phyloP scores from a whole-genome alignment of 1,139 yeast species.

The Oligophagozyma castellii region DNA sequence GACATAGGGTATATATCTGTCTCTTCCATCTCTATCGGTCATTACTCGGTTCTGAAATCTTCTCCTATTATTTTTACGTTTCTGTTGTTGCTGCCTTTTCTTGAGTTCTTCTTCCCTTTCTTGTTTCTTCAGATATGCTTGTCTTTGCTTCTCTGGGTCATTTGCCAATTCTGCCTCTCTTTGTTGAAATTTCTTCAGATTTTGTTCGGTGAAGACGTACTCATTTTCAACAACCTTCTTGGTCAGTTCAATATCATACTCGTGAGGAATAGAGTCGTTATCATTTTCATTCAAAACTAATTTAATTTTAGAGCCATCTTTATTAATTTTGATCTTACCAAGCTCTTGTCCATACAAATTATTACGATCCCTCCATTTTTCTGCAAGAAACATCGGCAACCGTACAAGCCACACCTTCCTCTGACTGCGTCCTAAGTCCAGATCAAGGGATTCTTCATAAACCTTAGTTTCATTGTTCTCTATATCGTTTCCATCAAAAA shows the following conservation, averaged over 20 bases:
- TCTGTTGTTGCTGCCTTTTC: conserved; percentile 24
- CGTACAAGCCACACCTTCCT: conserved; percentile 87
- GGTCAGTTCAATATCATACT: conserved; percentile 65
- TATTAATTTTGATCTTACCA: conserved; percentile 62
- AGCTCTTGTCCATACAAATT: conserved; percentile 57
- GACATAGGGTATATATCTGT: conserved; percentile 52
- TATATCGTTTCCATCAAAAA: conserved; percentile 30
- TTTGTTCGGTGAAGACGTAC: conserved; percentile 83
- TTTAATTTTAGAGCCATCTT: conserved; percentile 42
- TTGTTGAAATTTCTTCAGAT: conserved; percentile 53
- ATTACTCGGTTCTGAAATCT: conserved; percentile 26
- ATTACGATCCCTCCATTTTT: conserved; percentile 59
- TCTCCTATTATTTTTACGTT: conserved; percentile 22
- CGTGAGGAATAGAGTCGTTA: conserved; percentile 52
- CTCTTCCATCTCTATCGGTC: conserved; percentile 31
- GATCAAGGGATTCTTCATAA: conserved; percentile 45
- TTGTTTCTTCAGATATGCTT: conserved; percentile 28
- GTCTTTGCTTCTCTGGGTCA: conserved; percentile 29
- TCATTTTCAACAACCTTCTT: conserved; percentile 75
- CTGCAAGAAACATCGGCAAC: conserved; percentile 76
- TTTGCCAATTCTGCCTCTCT: conserved; percentile 31
- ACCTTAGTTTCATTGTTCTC: conserved; percentile 25
- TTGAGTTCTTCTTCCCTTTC: conserved; percentile 28
- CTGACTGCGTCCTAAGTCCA: conserved; percentile 39
- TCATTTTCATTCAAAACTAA: conserved; percentile 40